These are phyloP conservation scores for Carnegiea gigantea DNA, from an alignment of 179 eudicot genomes.

Conservation along the genomic window DNA sequence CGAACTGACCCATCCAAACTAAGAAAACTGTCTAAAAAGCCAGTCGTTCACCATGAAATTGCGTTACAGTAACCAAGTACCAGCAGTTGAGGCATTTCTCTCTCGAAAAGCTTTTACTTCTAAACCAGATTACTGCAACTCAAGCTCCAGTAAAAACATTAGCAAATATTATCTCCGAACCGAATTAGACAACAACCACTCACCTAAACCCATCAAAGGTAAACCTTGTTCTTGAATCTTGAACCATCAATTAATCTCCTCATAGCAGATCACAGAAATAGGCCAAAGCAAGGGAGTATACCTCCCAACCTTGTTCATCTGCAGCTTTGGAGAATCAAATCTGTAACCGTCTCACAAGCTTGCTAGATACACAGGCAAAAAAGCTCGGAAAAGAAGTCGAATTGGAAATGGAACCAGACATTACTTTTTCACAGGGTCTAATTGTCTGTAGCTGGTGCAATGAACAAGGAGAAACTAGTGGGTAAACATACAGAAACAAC, in stretches of 20 bases:
- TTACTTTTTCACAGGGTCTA: slow-evolving; percentile 23
- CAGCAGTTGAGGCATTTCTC: neutral
- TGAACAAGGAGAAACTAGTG: slow-evolving; percentile 13
- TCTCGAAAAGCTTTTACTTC: neutral
- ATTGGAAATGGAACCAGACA: slow-evolving; percentile 5
- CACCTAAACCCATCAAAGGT: too few relatives aligned
- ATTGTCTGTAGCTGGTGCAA: slow-evolving; percentile 21
- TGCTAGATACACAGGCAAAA: neutral
- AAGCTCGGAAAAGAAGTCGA: neutral
- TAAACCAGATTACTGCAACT: neutral
- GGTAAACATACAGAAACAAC: slow-evolving; percentile 15
- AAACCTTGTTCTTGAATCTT: too few relatives aligned
- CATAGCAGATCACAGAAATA: neutral
- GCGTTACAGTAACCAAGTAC: neutral
- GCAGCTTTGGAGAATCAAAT: neutral
- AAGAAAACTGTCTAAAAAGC: neutral
- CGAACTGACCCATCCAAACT: too few relatives aligned
- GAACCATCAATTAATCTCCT: neutral
- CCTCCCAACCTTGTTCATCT: neutral
- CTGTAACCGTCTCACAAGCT: neutral
- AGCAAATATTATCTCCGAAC: neutral
- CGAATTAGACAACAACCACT: too few relatives aligned
- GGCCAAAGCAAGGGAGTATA: neutral
- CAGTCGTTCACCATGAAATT: neutral
- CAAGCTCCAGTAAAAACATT: neutral